These are phyloP conservation scores for Septoria linicola DNA, from an alignment of 2,329 filamentous ascomycete species.

Conservation along the genomic window DNA sequence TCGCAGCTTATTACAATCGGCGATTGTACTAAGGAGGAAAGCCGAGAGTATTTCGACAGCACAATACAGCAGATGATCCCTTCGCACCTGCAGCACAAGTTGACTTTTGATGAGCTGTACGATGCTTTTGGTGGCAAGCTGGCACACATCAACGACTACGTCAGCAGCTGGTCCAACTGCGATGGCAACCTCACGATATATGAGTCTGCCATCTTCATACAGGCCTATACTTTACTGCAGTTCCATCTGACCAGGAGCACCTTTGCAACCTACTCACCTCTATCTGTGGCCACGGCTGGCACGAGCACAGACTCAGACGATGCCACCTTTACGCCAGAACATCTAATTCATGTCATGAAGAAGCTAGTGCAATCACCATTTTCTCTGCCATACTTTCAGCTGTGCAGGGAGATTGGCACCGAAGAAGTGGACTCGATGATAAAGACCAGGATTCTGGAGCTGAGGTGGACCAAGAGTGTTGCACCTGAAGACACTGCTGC, in stretches of 20 bases:
- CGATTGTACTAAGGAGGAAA: constrained; percentile 22
- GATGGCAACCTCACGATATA: constrained; percentile 19
- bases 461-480: constrained; percentile 23
- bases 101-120: constrained; percentile 22
- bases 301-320: constrained; percentile 17
- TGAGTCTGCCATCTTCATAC: constrained; percentile 22
- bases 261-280: constrained; percentile 21
- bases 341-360: constrained; percentile 24
- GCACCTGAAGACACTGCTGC: constrained; percentile 19
- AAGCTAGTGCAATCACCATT: constrained; percentile 19
- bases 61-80: constrained; percentile 17
- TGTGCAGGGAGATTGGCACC: constrained; percentile 24
- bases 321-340: constrained; percentile 16
- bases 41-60: constrained; percentile 16
- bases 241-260: constrained; percentile 22
- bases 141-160: constrained; percentile 24
- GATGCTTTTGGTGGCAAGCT: constrained; percentile 25
- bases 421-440: constrained; percentile 23
- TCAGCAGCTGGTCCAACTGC: constrained; percentile 21
- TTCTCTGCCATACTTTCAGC: constrained; percentile 24
- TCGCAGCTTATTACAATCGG: constrained; percentile 23
- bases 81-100: constrained; percentile 13
- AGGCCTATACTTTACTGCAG: constrained; percentile 24
- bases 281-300: constrained; percentile 18
- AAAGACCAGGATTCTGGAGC: constrained; percentile 24